Conservation (phyloP, 768 basidiomycete species). For the Rhodotorula toruloides region DNA sequence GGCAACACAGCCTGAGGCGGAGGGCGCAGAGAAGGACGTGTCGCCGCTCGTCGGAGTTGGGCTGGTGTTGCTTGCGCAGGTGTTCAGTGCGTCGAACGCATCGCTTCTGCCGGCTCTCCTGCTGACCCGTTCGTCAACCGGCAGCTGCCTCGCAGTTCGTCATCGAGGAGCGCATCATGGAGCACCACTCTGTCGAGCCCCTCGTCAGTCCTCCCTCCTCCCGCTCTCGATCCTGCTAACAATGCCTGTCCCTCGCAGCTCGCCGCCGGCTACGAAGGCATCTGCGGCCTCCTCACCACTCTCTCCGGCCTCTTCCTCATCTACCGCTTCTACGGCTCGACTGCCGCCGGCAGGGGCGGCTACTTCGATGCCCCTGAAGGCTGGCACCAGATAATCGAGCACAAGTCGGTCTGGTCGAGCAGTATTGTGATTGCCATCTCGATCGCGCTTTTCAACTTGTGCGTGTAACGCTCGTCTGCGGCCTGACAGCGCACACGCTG, state of each 20-base stretch:
- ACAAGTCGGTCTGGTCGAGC: constrained; percentile 64
- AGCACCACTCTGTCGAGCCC: constrained; percentile 75
- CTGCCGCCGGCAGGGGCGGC: constrained; percentile 53
- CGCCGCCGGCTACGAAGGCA: constrained; percentile 89
- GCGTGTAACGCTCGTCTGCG: constrained; percentile 48
- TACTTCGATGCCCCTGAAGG: constrained; percentile 81
- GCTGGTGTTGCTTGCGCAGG: constrained; percentile 86
- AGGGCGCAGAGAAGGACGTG: constrained; percentile 2
- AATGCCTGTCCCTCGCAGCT: constrained; percentile 37
- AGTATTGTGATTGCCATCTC: constrained; percentile 66
- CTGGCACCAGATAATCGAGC: constrained; percentile 79
- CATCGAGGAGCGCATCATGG: constrained; percentile 93
- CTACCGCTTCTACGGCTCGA: constrained; percentile 44
- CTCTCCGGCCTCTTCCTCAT: constrained; percentile 73
- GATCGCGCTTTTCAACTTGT: constrained; percentile 81
- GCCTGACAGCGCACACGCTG: background rate
- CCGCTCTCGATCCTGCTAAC: too few species aligned
- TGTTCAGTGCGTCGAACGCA: constrained; percentile 76
- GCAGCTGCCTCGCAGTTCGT: constrained; percentile 84
- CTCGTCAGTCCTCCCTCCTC: constrained; percentile 52
- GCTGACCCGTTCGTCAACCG: too few species aligned
- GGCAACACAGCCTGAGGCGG: background rate
- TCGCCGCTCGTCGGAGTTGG: constrained; percentile 59
- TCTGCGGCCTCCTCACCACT: constrained; percentile 80
- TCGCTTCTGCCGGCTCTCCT: too few species aligned